phyloP scores from a whole-genome alignment of 2,329 filamentous ascomycete genomes.

The Fusarium udum region DNA sequence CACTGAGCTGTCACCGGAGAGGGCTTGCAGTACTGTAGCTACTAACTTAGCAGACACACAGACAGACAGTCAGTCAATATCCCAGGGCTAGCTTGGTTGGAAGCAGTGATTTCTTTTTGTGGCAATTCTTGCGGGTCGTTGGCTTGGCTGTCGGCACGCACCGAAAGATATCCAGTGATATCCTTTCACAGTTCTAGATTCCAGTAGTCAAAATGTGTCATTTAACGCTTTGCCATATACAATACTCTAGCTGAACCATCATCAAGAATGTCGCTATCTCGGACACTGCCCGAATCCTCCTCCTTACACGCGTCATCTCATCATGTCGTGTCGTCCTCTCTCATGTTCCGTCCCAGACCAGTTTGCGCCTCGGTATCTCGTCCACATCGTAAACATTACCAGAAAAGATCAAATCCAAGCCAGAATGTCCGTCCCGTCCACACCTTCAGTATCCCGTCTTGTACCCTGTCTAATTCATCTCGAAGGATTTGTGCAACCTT shows the following conservation, averaged over 20 bases:
- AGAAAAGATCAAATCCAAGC: conserved; percentile 4
- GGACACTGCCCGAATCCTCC: conserved; percentile 32
- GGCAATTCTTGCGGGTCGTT: conserved; percentile 13
- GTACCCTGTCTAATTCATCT: neutral
- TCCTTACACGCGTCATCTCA: conserved; percentile 10
- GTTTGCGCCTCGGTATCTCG: conserved; percentile 35
- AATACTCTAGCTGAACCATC: neutral
- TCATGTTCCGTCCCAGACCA: neutral
- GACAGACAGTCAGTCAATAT: neutral
- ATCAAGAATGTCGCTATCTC: conserved; percentile 12
- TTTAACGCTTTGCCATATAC: conserved; percentile 4
- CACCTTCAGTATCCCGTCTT: conserved; percentile 3
- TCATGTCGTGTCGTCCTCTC: conserved; percentile 2
- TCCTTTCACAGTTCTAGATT: neutral
- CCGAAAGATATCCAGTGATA: conserved; percentile 4
- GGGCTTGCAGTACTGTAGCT: conserved; percentile 7
- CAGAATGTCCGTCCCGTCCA: conserved; percentile 5
- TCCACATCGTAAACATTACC: neutral
- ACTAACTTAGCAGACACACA: neutral
- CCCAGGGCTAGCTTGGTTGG: neutral
- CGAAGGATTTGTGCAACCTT: conserved; percentile 7
- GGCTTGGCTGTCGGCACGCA: conserved; percentile 7
- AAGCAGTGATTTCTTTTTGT: conserved; percentile 10
- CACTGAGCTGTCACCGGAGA: conserved; percentile 6
- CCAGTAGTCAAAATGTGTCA: conserved; percentile 2